Conservation (phyloP, 2,329 filamentous ascomycete species). For the Ceratocystis ficicola region DNA sequence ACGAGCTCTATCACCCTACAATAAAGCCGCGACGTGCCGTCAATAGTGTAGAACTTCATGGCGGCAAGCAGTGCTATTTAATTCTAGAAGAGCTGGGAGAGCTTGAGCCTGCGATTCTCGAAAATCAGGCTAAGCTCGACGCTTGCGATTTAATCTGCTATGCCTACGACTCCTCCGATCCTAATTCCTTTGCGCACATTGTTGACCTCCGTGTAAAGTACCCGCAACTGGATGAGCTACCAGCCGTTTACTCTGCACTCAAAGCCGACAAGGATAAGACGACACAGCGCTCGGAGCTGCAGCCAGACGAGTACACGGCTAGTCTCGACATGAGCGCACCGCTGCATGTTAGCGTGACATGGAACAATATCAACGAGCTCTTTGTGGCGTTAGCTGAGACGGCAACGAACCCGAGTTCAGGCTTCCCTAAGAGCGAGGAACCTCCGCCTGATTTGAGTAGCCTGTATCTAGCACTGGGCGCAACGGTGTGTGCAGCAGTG, state of each 20-base stretch:
- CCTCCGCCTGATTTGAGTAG: slow-evolving; percentile 72
- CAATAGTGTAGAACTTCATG: slow-evolving; percentile 90
- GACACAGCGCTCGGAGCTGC: slow-evolving; percentile 80
- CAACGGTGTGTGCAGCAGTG: slow-evolving; percentile 50
- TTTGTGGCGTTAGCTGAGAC: slow-evolving; percentile 87
- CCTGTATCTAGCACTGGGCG: slow-evolving; percentile 74
- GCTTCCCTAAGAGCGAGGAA: slow-evolving; percentile 81
- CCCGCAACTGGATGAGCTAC: slow-evolving; percentile 75
- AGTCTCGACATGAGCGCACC: slow-evolving; percentile 79
- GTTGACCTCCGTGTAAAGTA: slow-evolving; percentile 67
- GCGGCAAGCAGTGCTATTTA: slow-evolving; percentile 92
- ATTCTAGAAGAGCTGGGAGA: slow-evolving; percentile 93
- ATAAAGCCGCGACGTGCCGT: slow-evolving; percentile 90
- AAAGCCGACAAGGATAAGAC: slow-evolving; percentile 96
- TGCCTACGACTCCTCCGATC: slow-evolving; percentile 91
- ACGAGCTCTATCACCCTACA: slow-evolving; percentile 73
- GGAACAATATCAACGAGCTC: slow-evolving; percentile 85
- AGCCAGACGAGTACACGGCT: slow-evolving; percentile 85
- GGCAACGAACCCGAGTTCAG: slow-evolving; percentile 76
- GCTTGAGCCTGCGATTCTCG: slow-evolving; percentile 84
- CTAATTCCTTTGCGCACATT: slow-evolving; percentile 89
- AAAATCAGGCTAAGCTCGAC: slow-evolving; percentile 81
- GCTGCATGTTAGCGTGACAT: slow-evolving; percentile 86
- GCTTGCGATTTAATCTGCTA: slow-evolving; percentile 91
- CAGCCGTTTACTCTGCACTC: slow-evolving; percentile 80